Base-by-base conservation (phyloP, 169 alveolate species). In the Eimeria praecox region DNA sequence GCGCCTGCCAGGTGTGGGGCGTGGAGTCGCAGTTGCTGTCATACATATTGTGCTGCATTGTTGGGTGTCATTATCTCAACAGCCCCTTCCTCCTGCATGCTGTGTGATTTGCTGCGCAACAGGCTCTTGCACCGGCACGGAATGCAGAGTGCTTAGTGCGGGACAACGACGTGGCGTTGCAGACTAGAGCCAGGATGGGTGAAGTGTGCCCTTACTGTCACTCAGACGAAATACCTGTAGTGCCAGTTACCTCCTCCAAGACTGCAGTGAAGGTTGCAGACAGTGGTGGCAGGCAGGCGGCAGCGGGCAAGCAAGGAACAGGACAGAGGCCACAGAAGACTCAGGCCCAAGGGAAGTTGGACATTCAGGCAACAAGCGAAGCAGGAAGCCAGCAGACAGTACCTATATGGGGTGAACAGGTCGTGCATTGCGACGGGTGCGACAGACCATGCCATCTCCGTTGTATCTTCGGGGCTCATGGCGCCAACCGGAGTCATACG, bases 391-490 rank as follows among this genome's bases (percentile, higher is more conserved):
- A 35, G 46, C 80, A 83, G n/a, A 44, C 40, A 38, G 27, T 20
- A 33, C 42, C 71, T 38, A 14, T 10, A 30, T 86, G 73, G 59
- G 97, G 95, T 27, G 94, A 90, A 52, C 92, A 85, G 90, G 95
- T 86, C 46, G 97, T 97, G 52, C 96, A 95, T 82, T 97, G 98
- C 93, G 98, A 97, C 80, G 98, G 98, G 0, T 97, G 98, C 88
- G 98, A 97, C 64, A 94, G 98, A 30, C 96, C 97, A 54, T 97
- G 97, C 92, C 98, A 97, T 83, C 95, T 96, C 35, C 83, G 92
- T 44, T 97, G 98, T 82, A 52, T 83, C 78, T 82, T 59, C 77
- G 69, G 94, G 73, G 78, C 88, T 40, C 83, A 62, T 62, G 56
- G 87, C 27, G 86, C 52, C 38, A 46, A 46, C 85, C 69, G 44